Base-by-base conservation (phyloP, 371 early-diverging fungal genomes). In the Synchytrium microbalum region DNA sequence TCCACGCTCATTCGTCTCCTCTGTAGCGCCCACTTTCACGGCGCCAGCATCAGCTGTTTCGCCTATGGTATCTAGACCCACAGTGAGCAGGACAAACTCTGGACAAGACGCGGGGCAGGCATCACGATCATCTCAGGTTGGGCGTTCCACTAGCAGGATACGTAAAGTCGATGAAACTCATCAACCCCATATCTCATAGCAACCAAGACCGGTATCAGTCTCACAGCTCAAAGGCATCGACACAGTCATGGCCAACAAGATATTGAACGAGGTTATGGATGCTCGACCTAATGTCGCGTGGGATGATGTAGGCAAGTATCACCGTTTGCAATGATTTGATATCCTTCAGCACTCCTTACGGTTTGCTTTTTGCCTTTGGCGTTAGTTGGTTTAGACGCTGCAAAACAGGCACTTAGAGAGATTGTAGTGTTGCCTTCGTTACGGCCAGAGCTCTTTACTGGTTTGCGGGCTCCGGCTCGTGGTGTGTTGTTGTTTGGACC, bases 381-480 rank as follows among this genome's bases (percentile, higher is more conserved):
- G 55, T 64, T 71, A 79, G 87, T 84, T 29, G 92, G 92, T 0
- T 77, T 92, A 28, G 78, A 80, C 0, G 73, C 77, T 32, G 88
- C 90, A 14, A 92, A 92, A 67, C 75, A 80, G 54, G 82, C 82
- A 0, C 76, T 92, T 25, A 81, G 85, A 32, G 92, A 92, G 72
- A 88, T 89, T 65, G 84, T 87, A 19, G 78, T 87, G 3, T 81
- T 89, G 67, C 92, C 92, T 27, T 83, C 86, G 60, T 67, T 84
- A 25, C 68, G 90, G n/a, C 92, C 92, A 29, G 88, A 87, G 55
- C 72, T 91, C 10, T 92, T 91, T 71, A 86, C 81, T 28, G 90
- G 90, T 1, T 61, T 92, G 26, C 68, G 92, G 58, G 75, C 84
- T 3, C 91, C 92, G 2, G 87, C 88, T 5, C 78, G 75, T 51